These are phyloP conservation scores for Emericellopsis terricola DNA, from an alignment of 495 filamentous ascomycete genomes.

Conservation along the genomic window DNA sequence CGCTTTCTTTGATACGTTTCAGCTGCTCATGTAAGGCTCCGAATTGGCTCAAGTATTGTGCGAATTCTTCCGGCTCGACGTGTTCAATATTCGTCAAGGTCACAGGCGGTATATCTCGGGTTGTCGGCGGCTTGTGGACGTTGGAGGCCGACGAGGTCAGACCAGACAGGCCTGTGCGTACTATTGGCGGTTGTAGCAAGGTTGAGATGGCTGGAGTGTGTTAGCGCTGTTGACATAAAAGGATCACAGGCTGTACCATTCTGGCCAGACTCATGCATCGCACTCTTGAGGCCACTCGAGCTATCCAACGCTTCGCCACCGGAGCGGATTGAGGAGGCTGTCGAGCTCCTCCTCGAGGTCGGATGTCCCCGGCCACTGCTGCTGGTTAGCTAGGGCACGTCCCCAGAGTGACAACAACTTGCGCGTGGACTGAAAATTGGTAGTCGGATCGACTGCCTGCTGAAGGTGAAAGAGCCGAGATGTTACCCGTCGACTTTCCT, in stretches of 20 bases:
- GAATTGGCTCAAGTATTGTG: conserved; percentile 66
- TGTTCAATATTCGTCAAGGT: conserved; percentile 78
- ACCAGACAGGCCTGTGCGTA: conserved; percentile 69
- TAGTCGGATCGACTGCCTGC: no score
- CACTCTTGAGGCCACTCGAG: conserved; percentile 29
- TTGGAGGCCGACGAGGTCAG: conserved; percentile 48
- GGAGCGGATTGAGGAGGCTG: conserved; percentile 73
- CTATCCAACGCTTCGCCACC: conserved; percentile 60
- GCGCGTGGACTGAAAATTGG: conserved; percentile 42
- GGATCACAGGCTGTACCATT: conserved; percentile 39
- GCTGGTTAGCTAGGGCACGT: conserved; percentile 7
- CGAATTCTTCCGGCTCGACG: conserved; percentile 63
- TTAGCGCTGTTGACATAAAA: not conserved
- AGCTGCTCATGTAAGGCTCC: conserved; percentile 70
- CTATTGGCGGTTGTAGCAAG: conserved; percentile 74
- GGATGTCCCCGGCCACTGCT: conserved; percentile 9
- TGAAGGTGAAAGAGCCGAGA: conserved; percentile 32
- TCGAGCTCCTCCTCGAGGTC: conserved; percentile 49
- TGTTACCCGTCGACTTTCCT: conserved; percentile 53
- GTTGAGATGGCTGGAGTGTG: conserved; percentile 68
- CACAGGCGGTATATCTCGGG: conserved; percentile 87
- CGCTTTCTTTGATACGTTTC: conserved; percentile 52
- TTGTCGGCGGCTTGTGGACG: conserved; percentile 65
- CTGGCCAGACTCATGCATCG: conserved; percentile 57
- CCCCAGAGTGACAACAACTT: conserved; percentile 1